These are phyloP conservation scores for Kalmusia sp. DNA, from an alignment of 2,329 filamentous ascomycete species.

Conservation along the genomic window DNA sequence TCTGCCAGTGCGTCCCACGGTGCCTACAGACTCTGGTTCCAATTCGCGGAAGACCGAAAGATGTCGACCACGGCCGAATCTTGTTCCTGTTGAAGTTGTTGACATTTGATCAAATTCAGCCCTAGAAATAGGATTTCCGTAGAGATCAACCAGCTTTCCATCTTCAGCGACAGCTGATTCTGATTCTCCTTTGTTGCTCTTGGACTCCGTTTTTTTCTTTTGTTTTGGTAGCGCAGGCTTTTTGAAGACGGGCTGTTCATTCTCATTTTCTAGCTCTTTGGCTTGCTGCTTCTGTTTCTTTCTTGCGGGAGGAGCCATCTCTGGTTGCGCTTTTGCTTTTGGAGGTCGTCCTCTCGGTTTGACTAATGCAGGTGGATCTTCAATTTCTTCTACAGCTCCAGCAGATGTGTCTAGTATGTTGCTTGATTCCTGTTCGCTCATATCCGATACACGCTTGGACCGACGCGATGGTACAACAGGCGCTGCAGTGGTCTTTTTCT, in stretches of 20 bases:
- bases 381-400: slow-evolving; percentile 32
- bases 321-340: slow-evolving; percentile 22
- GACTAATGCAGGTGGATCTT: slow-evolving; percentile 21
- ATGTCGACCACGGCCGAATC: slow-evolving; percentile 42
- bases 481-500: slow-evolving; percentile 26
- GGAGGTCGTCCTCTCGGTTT: slow-evolving; percentile 37
- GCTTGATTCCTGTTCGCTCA: slow-evolving; percentile 36
- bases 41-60: slow-evolving; percentile 44
- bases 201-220: slow-evolving; percentile 30
- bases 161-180: slow-evolving; percentile 23
- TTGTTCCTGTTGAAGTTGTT: slow-evolving; percentile 36
- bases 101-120: slow-evolving; percentile 44
- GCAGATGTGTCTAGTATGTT: slow-evolving; percentile 29
- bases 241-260: slow-evolving; percentile 30
- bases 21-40: slow-evolving; percentile 35
- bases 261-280: slow-evolving; percentile 18
- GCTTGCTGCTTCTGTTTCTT: slow-evolving; percentile 17
- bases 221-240: slow-evolving; percentile 30
- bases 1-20: slow-evolving; percentile 70
- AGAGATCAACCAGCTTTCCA: slow-evolving; percentile 39
- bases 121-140: slow-evolving; percentile 40
- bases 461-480: slow-evolving; percentile 26
- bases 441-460: slow-evolving; percentile 37
- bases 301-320: slow-evolving; percentile 14
- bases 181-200: slow-evolving; percentile 14